phyloP scores from a whole-genome alignment of 2,329 filamentous ascomycete species.

The Tetracladium maxilliforme region DNA sequence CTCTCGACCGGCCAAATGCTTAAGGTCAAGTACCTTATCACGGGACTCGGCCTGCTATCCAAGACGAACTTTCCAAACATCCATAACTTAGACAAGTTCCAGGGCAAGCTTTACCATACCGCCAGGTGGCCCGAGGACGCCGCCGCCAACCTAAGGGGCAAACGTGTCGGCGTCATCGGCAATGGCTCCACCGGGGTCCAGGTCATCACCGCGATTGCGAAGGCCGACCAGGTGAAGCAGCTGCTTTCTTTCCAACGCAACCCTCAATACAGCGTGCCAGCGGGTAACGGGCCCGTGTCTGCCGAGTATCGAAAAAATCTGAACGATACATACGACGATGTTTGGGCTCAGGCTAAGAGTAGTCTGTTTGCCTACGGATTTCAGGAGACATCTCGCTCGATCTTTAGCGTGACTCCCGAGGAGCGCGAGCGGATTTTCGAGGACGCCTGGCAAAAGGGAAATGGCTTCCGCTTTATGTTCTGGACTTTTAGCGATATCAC shows the following conservation, averaged over 20 bases:
- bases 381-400: constrained; percentile 10
- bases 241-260: constrained; percentile 15
- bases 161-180: constrained; percentile 3
- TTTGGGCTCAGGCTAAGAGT: constrained; percentile 13
- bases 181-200: constrained; percentile 1
- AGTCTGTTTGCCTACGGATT: constrained; percentile 17
- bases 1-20: constrained; percentile 2
- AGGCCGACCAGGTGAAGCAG: too few species aligned
- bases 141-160: constrained; percentile 2
- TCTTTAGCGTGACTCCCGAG: constrained; percentile 9
- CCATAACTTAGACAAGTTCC: too few species aligned
- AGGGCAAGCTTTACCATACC: constrained; percentile 11
- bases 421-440: constrained; percentile 14
- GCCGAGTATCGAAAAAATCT: constrained; percentile 12
- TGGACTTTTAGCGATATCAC: constrained; percentile 19
- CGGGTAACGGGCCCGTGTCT: constrained; percentile 11
- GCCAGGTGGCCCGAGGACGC: constrained; percentile 21
- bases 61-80: constrained; percentile 8
- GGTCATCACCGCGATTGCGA: constrained; percentile 2
- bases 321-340: constrained; percentile 17
- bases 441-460: constrained; percentile 14
- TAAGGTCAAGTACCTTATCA: constrained; percentile 5
- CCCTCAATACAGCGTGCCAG: constrained; percentile 19
- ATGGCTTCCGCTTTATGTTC: constrained; percentile 21
- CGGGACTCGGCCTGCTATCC: constrained; percentile 6